Conservation (phyloP, 225 moss, liverwort and hornwort species). For the Bryum argenteum region DNA sequence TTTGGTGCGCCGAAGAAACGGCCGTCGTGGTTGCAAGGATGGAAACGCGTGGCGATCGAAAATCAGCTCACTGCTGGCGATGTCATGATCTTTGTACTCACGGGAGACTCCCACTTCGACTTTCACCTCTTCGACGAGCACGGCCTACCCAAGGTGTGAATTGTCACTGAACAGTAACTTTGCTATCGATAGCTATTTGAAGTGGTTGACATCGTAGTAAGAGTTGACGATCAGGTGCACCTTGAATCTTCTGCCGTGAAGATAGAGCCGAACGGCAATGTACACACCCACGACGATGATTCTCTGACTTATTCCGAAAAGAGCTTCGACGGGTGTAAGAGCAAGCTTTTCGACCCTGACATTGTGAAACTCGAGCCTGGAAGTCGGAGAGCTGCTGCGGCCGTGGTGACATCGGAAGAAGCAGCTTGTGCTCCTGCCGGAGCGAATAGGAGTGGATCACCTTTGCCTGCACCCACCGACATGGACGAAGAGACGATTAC, state of each 20-base stretch:
- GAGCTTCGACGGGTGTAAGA: not conserved
- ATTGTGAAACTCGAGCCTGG: not conserved
- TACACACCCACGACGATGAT: not conserved
- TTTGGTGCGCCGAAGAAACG: not conserved
- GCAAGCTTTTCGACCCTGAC: not conserved
- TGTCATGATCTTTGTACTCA: constrained; percentile 29
- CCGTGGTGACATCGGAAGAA: not conserved
- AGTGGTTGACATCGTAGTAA: not conserved
- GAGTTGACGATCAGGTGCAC: not conserved
- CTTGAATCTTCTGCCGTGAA: not conserved
- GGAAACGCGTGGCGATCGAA: constrained; percentile 24
- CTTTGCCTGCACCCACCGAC: no score
- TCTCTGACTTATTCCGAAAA: not conserved
- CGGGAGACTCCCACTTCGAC: constrained; percentile 19
- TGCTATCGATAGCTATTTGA: not conserved
- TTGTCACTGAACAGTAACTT: no score
- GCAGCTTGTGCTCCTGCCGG: not conserved
- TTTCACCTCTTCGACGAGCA: constrained; percentile 7
- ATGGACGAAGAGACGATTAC: no score
- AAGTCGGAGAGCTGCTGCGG: not conserved
- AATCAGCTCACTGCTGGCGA: constrained; percentile 30
- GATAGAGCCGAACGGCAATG: not conserved
- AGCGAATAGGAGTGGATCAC: not conserved
- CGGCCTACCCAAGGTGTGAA: not conserved
- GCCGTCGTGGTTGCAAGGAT: constrained; percentile 21